Conservation (phyloP, 2,329 filamentous ascomycete species). For the Metarhizium sp. region DNA sequence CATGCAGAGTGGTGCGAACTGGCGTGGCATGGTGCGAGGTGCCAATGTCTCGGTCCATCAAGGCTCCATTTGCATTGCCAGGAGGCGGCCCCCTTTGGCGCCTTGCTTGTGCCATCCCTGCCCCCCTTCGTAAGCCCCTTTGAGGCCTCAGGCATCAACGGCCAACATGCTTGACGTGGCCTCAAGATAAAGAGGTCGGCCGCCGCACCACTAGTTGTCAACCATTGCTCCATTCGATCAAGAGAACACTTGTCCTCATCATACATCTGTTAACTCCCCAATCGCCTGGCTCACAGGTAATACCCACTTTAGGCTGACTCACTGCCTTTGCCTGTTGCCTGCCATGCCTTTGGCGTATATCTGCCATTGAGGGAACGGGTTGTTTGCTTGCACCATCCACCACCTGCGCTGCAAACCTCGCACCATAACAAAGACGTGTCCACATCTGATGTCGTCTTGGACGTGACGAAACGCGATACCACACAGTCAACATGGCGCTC, state of each 20-base stretch:
- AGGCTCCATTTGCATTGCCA: neutral
- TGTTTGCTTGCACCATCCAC: slow-evolving; percentile 1
- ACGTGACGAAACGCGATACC: neutral
- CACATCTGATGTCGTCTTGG: too few species aligned
- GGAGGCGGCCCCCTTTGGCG: neutral
- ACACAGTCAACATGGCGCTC: slow-evolving; percentile 24
- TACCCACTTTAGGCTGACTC: slow-evolving; percentile 12
- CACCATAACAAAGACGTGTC: neutral
- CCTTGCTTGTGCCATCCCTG: neutral
- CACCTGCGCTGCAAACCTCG: neutral
- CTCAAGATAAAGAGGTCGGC: slow-evolving; percentile 13
- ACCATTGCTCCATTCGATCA: neutral
- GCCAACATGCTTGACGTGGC: slow-evolving; percentile 19
- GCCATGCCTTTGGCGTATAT: slow-evolving; percentile 13
- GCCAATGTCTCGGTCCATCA: neutral
- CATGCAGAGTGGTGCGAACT: neutral
- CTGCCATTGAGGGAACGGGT: slow-evolving; percentile 9
- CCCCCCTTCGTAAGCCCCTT: slow-evolving; percentile 8
- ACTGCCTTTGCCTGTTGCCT: slow-evolving; percentile 12
- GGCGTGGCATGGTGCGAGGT: neutral
- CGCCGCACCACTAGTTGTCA: neutral
- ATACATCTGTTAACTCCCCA: neutral
- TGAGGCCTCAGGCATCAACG: slow-evolving; percentile 20
- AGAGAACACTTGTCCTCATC: slow-evolving; percentile 8
- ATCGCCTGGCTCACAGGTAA: slow-evolving; percentile 13